phyloP scores from a whole-genome alignment of 495 filamentous ascomycete genomes.

The Cudoniella acicularis region DNA sequence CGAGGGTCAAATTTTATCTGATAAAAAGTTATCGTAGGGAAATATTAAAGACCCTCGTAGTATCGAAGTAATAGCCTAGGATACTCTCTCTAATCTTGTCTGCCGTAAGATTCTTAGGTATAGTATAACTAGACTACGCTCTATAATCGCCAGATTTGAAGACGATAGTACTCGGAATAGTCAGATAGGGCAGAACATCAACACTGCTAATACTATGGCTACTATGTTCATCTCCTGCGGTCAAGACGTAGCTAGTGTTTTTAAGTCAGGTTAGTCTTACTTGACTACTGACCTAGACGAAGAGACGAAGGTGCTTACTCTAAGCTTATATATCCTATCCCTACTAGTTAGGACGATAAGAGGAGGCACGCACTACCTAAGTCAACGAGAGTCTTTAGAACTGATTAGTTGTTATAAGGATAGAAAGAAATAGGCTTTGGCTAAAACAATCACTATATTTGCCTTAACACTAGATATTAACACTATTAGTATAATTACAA shows the following conservation, averaged over 20 bases:
- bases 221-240: constrained; percentile 6
- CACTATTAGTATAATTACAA: constrained; percentile 3
- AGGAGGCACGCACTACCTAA: constrained; percentile 3
- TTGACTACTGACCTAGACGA: neutral
- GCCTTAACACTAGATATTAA: constrained; percentile 1
- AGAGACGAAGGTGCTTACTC: neutral
- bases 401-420: constrained; percentile 4
- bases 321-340: constrained; percentile 4
- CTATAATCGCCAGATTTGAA: neutral
- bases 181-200: constrained; percentile 6
- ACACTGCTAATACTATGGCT: constrained; percentile 1
- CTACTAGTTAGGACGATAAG: constrained; percentile 1
- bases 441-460: constrained; percentile 1
- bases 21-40: constrained; percentile 4
- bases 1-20: constrained; percentile 2
- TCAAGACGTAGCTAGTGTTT: constrained; percentile 3
- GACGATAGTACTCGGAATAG: constrained; percentile 1
- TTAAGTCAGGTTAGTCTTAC: constrained; percentile 2
- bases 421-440: constrained; percentile 3
- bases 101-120: neutral
- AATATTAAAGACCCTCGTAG: constrained; percentile 4
- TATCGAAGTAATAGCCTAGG: constrained; percentile 3
- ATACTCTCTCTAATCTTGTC: neutral
- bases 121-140: too few relatives aligned
- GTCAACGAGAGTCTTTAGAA: constrained; percentile 3